Evolutionary conservation across 2,329 filamentous ascomycete species (phyloP).

Genomic region (Penicillium expansum): DNA sequence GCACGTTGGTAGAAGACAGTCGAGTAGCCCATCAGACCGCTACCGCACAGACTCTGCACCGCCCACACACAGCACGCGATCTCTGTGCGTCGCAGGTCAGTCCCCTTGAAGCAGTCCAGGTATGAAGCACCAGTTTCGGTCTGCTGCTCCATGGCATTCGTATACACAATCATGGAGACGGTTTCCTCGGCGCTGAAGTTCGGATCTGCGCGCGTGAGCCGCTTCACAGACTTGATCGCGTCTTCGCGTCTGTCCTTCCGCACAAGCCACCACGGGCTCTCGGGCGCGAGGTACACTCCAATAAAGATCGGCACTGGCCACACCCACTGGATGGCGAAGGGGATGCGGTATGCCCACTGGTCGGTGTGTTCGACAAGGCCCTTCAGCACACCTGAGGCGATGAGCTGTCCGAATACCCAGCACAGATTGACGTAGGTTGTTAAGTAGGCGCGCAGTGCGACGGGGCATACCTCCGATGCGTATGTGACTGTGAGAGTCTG

Average conservation of each 20-base stretch:
- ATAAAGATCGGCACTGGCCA: slow-evolving; percentile 27
- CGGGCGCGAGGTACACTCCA: slow-evolving; percentile 29
- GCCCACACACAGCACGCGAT: slow-evolving; percentile 40
- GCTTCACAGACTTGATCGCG: slow-evolving; percentile 31
- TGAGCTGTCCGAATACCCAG: too few species aligned
- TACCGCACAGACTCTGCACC: slow-evolving; percentile 33
- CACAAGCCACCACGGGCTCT: slow-evolving; percentile 42
- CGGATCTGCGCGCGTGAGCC: slow-evolving; percentile 26
- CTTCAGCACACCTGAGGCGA: too few species aligned
- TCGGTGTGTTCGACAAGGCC: too few species aligned
- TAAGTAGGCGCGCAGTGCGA: too few species aligned
- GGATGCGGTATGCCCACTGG: slow-evolving; percentile 40
- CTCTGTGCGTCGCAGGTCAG: slow-evolving; percentile 41
- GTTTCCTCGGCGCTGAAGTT: slow-evolving; percentile 30
- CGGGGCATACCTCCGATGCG: too few species aligned
- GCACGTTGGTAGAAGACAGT: slow-evolving; percentile 40
- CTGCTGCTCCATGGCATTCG: slow-evolving; percentile 31
- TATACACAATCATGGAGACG: slow-evolving; percentile 41
- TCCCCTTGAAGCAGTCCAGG: slow-evolving; percentile 31
- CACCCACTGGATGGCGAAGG: slow-evolving; percentile 37
- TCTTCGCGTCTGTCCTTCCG: slow-evolving; percentile 36
- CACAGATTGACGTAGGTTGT: too few species aligned
- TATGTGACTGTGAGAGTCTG: too few species aligned
- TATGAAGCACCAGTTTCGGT: slow-evolving; percentile 22
- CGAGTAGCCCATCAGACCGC: slow-evolving; percentile 34